A percentile compares a stretch with the other conserved stretches of the same genome.
phyloP scores from a whole-genome alignment of 768 basidiomycete species.

The Gloeopeniophorella convolvens region DNA sequence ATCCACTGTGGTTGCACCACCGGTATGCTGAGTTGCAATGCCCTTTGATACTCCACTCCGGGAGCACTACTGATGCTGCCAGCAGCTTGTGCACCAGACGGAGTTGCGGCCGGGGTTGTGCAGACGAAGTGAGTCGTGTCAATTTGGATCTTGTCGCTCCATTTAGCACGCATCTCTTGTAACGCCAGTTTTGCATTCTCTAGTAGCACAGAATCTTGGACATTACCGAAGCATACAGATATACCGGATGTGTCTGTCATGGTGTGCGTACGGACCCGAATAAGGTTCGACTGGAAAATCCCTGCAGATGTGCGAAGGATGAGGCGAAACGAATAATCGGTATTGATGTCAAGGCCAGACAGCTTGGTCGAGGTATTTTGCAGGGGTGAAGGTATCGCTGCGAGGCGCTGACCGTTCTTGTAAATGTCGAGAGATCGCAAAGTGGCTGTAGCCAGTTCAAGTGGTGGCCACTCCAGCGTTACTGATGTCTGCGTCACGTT shows the following conservation, averaged over 20 bases:
- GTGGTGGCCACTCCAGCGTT: slow-evolving; percentile 88
- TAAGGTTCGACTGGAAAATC: slow-evolving; percentile 76
- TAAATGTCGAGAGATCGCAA: slow-evolving; percentile 89
- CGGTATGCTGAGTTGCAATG: slow-evolving; percentile 87
- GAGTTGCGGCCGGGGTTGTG: slow-evolving; percentile 75
- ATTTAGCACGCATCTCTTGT: slow-evolving; percentile 80
- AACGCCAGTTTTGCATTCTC: slow-evolving; percentile 80
- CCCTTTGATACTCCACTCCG: slow-evolving; percentile 90
- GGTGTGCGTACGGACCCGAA: slow-evolving; percentile 84
- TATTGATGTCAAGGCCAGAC: slow-evolving; percentile 72
- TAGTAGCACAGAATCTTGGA: slow-evolving; percentile 68
- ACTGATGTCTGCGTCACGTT: slow-evolving; percentile 97
- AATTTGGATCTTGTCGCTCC: slow-evolving; percentile 91
- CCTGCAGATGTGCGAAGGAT: slow-evolving; percentile 90
- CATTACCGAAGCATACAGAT: slow-evolving; percentile 88
- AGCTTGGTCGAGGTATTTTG: slow-evolving; percentile 86
- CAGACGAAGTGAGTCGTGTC: slow-evolving; percentile 99
- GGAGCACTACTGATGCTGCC: slow-evolving; percentile 53
- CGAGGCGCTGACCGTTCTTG: slow-evolving; percentile 83
- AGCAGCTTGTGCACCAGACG: slow-evolving; percentile 47
- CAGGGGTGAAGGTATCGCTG: slow-evolving; percentile 73
- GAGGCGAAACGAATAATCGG: slow-evolving; percentile 92
- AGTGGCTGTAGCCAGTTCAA: slow-evolving; percentile 80
- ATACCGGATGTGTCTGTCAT: slow-evolving; percentile 95
- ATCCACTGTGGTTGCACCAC: slow-evolving; percentile 96